Evolutionary conservation across 257 asterid genomes (phyloP), one percentile per base, ranked within the genome.

Genomic region (Leonotis leonurus): DNA sequence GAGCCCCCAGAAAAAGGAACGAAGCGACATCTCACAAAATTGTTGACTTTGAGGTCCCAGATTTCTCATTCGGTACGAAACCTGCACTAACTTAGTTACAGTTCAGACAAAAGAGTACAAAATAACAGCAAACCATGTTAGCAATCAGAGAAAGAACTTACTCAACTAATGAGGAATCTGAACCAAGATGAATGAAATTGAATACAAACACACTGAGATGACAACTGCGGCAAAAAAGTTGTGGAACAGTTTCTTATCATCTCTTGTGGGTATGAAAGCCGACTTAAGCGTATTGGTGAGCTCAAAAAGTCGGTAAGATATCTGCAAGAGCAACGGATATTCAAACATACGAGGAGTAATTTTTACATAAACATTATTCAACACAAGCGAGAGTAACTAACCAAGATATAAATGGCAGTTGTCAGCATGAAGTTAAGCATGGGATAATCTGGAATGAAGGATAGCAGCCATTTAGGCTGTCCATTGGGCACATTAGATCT

Each of bases 381-480:
- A 54, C 52, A 70, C 44, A 9, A 20, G 16, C n/a, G 25, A 6
- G 59, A 64, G 43, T 3, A 24, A 37, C 87, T 76, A 63, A 92
- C 99, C 94, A 92, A 70, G 60, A 85, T 14, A 68, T 92, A 92
- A 65, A 89, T 62, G 69, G 96, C 81, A 67, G 96, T 85, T 56
- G 95, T 86, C 64, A 92, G 85, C 95, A 89, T 89, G 90, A 86
- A 92, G 77, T 92, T 92, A 13, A 92, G 97, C 83, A 92, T 29
- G n/a, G 99, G 99, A 76, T 92, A 89, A 61, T 87, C 94, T 20
- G 97, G 97, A 76, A 92, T 85, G 51, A 92, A 80, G 5, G 72
- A 85, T 32, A 92, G 97, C 25, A 92, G 83, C 99, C 97, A 89
- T 76, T 92, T 92, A 39, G 99, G 99, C 78, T 92, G 99, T 73